Percentiles rank a stretch among this genome's conserved stretches.
Conservation (phyloP, 2,329 filamentous ascomycete species). For the Tolypocladium tundrense region DNA sequence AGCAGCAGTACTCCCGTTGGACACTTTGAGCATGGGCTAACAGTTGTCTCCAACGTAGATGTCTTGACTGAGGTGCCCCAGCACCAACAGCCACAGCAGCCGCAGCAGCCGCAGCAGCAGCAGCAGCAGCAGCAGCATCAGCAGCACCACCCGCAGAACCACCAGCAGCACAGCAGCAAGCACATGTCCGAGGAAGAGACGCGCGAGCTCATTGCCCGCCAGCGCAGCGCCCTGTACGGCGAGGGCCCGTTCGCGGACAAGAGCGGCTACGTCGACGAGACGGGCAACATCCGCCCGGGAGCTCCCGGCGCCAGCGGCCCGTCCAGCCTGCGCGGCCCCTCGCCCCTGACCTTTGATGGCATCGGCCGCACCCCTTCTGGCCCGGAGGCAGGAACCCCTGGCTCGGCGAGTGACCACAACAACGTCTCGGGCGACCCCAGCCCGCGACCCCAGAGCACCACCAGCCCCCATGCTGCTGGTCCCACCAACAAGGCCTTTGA, state of each 20-base stretch:
- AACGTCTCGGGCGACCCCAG: slow-evolving; percentile 31
- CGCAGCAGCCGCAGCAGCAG: background rate
- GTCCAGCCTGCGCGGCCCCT: slow-evolving; percentile 61
- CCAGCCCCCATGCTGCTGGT: slow-evolving; percentile 63
- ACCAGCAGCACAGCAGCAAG: slow-evolving; percentile 43
- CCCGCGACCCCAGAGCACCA: slow-evolving; percentile 74
- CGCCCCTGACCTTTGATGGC: slow-evolving; percentile 67
- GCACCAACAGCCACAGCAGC: background rate
- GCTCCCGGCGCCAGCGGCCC: slow-evolving; percentile 56
- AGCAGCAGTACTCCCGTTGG: slow-evolving; percentile 1
- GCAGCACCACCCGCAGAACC: background rate
- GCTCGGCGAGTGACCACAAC: slow-evolving; percentile 28
- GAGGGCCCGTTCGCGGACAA: slow-evolving; percentile 61
- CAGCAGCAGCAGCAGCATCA: background rate
- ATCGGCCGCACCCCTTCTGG: slow-evolving; percentile 30
- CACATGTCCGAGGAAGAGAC: slow-evolving; percentile 92
- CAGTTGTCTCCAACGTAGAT: slow-evolving; percentile 33
- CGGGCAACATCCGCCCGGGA: slow-evolving; percentile 49
- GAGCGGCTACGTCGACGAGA: slow-evolving; percentile 58
- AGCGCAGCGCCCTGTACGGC: slow-evolving; percentile 89
- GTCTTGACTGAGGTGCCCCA: slow-evolving; percentile 35
- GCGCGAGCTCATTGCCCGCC: slow-evolving; percentile 88
- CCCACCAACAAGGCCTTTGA: slow-evolving; percentile 51
- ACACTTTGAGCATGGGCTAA: slow-evolving; percentile 25
- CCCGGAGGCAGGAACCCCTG: slow-evolving; percentile 27